Percentiles rank a stretch among this genome's conserved stretches.
Evolutionary conservation across 768 basidiomycete species (phyloP).

Genomic region (Epithele typhae): DNA sequence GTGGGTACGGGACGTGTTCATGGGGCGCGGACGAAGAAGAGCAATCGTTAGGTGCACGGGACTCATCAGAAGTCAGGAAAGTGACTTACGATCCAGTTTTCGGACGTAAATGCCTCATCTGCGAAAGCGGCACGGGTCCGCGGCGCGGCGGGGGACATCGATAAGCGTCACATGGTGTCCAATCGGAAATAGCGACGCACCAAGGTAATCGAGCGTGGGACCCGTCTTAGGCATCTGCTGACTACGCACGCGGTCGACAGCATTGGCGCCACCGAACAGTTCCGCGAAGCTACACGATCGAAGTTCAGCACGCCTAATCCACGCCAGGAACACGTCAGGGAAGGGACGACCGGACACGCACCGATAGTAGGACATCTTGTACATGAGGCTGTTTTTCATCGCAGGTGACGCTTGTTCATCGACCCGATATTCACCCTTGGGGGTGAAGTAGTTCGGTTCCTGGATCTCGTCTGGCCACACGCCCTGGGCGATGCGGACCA

Average conservation of each 20-base stretch:
- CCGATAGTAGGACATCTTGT: conserved; percentile 98
- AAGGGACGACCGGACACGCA: conserved; percentile 28
- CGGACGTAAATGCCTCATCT: conserved; percentile 98
- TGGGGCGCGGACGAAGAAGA: neutral
- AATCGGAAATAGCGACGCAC: conserved; percentile 31
- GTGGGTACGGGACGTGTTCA: neutral
- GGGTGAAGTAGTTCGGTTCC: conserved; percentile 91
- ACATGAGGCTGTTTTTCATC: conserved; percentile 98
- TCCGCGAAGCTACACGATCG: conserved; percentile 64
- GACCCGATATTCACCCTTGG: conserved; percentile 88
- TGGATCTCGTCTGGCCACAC: conserved; percentile 99
- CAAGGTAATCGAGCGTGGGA: conserved; percentile 84
- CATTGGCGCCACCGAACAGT: conserved; percentile 73
- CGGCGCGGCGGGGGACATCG: neutral
- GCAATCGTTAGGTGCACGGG: neutral
- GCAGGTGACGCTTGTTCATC: conserved; percentile 79
- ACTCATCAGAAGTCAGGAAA: neutral
- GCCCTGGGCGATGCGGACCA: conserved; percentile 92
- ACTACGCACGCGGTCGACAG: conserved; percentile 83
- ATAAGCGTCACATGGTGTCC: conserved; percentile 2
- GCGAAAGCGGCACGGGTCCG: conserved; percentile 4
- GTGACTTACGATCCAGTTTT: conserved; percentile 93
- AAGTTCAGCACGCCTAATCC: neutral
- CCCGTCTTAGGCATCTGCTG: conserved; percentile 75
- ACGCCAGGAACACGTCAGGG: neutral